Evolutionary conservation across 192 early-diverging fungal species (phyloP).

Genomic region (Entophlyctis luteolus): DNA sequence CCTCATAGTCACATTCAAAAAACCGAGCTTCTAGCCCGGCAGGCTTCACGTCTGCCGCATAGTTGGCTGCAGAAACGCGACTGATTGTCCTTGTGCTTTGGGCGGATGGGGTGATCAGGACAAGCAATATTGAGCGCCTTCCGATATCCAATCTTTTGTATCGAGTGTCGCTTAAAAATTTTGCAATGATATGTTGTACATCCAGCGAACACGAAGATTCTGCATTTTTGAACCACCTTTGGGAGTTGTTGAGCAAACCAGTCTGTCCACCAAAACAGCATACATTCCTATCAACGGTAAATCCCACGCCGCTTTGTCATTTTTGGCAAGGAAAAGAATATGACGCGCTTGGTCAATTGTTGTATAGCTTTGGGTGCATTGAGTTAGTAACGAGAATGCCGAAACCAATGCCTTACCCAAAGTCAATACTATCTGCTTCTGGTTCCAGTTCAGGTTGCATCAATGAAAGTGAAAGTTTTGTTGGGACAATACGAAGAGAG

Average conservation of each 20-base stretch:
- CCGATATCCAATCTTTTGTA: background rate
- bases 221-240: background rate
- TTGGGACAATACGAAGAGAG: background rate
- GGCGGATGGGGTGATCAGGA: too few relatives aligned
- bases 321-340: background rate
- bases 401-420: background rate
- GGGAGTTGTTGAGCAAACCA: background rate
- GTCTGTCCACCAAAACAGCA: background rate
- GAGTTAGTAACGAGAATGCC: background rate
- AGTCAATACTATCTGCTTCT: background rate
- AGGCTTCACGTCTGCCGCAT: too few relatives aligned
- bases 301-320: background rate
- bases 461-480: background rate
- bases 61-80: too few relatives aligned
- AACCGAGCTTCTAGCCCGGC: too few relatives aligned
- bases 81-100: too few relatives aligned
- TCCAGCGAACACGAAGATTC: too few relatives aligned
- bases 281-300: background rate
- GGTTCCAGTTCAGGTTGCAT: background rate
- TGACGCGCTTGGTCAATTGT: constrained; percentile 4
- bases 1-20: too few relatives aligned
- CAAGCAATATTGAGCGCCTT: background rate
- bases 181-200: background rate
- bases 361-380: background rate
- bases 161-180: background rate